Evolutionary conservation across 148 eudicot species (phyloP).

Genomic region (Selenicereus undatus): DNA sequence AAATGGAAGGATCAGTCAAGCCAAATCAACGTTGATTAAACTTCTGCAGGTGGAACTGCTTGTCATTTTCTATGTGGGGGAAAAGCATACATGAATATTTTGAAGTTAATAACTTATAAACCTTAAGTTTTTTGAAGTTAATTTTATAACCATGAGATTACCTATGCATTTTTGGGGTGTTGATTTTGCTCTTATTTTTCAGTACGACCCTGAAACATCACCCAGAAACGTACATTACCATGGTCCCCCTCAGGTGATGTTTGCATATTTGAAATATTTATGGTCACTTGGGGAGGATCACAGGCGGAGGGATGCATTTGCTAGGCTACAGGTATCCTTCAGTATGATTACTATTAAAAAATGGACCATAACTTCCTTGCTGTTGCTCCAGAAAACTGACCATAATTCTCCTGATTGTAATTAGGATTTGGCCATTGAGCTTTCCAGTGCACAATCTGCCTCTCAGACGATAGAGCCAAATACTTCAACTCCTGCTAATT

Average conservation of each 20-base stretch:
- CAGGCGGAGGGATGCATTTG: constrained; percentile 88
- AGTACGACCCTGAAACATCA: constrained; percentile 93
- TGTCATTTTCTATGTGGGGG: neutral
- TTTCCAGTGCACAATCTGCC: constrained; percentile 48
- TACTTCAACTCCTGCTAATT: constrained; percentile 41
- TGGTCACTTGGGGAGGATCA: constrained; percentile 97
- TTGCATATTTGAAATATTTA: constrained; percentile 82
- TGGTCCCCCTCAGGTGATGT: constrained; percentile 93
- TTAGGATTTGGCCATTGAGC: constrained; percentile 71
- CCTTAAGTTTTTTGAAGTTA: neutral
- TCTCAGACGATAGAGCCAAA: constrained; percentile 34
- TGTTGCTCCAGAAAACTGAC: neutral
- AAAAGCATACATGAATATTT: neutral
- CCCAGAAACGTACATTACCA: constrained; percentile 60
- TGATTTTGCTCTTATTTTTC: constrained; percentile 21
- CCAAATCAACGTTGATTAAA: constrained; percentile 80
- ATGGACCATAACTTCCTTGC: neutral
- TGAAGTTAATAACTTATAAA: neutral
- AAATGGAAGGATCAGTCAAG: constrained; percentile 90
- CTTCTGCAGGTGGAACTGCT: constrained; percentile 65
- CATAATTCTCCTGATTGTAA: neutral
- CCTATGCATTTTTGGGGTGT: neutral
- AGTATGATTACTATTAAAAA: neutral
- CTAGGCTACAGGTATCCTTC: constrained; percentile 63
- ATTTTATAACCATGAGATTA: neutral